Conservation (phyloP, 2,329 filamentous ascomycete genomes). For the Penicillium digitatum region DNA sequence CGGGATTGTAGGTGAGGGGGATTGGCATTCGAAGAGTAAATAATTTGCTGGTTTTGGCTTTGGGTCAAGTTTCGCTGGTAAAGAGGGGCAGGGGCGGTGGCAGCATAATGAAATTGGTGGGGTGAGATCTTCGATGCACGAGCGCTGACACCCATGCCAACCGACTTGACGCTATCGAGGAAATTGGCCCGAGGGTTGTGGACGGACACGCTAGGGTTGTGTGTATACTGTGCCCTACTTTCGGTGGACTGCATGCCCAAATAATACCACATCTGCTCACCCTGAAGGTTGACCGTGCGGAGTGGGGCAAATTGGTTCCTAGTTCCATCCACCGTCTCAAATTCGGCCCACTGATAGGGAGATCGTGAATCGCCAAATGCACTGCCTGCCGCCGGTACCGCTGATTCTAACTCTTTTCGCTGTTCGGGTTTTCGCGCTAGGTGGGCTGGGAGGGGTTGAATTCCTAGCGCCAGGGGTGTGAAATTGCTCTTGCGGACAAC, state of each 20-base stretch:
- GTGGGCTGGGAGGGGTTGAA: conserved; percentile 47
- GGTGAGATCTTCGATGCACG: conserved; percentile 29
- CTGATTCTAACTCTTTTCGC: conserved; percentile 55
- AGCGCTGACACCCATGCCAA: conserved; percentile 30
- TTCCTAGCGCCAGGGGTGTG: conserved; percentile 44
- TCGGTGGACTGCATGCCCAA: conserved; percentile 83
- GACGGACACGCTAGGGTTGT: conserved; percentile 57
- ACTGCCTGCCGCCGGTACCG: conserved; percentile 62
- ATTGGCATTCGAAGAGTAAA: conserved; percentile 16
- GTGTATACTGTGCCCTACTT: conserved; percentile 84
- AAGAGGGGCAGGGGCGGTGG: conserved; percentile 26
- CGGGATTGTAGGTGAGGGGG: conserved; percentile 23
- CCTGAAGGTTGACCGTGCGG: conserved; percentile 65
- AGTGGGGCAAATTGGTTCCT: conserved; percentile 57
- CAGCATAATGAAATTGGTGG: conserved; percentile 25
- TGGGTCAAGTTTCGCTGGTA: conserved; percentile 16
- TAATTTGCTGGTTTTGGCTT: conserved; percentile 23
- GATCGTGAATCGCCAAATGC: conserved; percentile 57
- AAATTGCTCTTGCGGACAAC: conserved; percentile 50
- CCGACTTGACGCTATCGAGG: conserved; percentile 46
- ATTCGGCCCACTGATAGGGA: conserved; percentile 72
- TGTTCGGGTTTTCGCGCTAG: conserved; percentile 51
- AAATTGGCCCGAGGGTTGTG: conserved; percentile 51
- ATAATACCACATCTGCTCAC: conserved; percentile 82
- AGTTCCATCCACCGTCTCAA: conserved; percentile 57